Conservation (phyloP, 139 green algal genomes). For the Closterium sp. region DNA sequence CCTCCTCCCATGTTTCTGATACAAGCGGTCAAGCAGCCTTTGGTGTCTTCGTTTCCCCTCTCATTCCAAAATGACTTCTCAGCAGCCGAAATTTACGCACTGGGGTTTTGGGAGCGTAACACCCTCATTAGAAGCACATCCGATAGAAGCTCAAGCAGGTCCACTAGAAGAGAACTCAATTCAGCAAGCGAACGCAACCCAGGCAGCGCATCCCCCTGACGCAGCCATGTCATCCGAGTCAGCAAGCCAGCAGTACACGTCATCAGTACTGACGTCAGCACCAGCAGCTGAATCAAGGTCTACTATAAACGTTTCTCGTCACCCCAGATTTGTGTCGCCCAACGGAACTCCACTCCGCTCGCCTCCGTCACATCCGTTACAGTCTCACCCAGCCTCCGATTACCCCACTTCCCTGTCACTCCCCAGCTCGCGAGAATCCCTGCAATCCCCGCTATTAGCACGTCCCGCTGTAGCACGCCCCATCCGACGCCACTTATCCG, state of each 20-base stretch:
- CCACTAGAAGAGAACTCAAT: neutral
- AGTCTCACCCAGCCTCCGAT: neutral
- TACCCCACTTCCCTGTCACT: neutral
- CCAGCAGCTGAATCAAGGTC: neutral
- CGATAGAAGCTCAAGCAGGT: neutral
- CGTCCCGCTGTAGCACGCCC: neutral
- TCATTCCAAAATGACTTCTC: neutral
- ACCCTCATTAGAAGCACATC: neutral
- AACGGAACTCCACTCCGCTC: neutral
- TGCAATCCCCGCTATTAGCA: neutral
- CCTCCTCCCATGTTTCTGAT: neutral
- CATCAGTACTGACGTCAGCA: neutral
- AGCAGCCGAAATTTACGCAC: no score
- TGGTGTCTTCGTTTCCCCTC: no score
- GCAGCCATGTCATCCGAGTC: neutral
- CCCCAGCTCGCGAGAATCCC: neutral
- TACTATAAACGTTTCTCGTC: neutral
- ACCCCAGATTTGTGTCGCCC: neutral
- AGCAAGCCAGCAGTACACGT: neutral
- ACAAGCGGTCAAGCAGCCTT: neutral
- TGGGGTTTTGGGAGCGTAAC: neutral
- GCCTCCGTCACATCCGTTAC: neutral
- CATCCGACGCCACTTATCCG: neutral
- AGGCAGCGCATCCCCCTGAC: neutral
- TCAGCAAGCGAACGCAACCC: neutral